These are phyloP conservation scores for Benincasa hispida DNA, from an alignment of 306 rosid species.

Conservation along the genomic window DNA sequence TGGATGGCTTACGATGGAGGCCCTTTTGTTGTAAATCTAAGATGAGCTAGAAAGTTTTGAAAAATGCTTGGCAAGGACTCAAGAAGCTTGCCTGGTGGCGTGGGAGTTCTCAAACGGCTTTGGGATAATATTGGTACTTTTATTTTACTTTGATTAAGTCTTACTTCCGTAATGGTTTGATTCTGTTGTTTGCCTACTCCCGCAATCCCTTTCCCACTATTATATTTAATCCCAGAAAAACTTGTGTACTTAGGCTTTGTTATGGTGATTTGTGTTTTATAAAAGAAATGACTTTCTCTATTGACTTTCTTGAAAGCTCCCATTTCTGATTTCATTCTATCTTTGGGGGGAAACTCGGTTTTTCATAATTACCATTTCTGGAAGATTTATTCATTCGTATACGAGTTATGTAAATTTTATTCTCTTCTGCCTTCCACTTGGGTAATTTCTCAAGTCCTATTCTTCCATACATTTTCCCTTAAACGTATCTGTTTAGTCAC, in stretches of 20 bases:
- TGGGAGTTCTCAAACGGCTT: slow-evolving; percentile 3
- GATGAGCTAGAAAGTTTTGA: slow-evolving; percentile 65
- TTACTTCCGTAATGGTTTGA: neutral
- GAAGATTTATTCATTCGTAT: too few species aligned
- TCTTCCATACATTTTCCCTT: neutral
- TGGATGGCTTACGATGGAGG: neutral
- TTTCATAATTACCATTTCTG: too few species aligned
- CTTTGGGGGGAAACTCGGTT: too few species aligned
- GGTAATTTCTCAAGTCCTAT: neutral
- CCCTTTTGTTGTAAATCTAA: neutral
- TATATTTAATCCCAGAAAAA: neutral
- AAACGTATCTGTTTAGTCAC: neutral
- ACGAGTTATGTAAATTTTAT: too few species aligned
- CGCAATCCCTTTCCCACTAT: neutral
- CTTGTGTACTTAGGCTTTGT: neutral
- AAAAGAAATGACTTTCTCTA: neutral
- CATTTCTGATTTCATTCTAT: too few species aligned
- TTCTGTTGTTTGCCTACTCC: neutral
- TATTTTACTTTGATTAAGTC: neutral
- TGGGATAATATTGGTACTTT: slow-evolving; percentile 3
- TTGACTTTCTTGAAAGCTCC: too few species aligned
- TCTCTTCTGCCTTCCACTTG: too few species aligned
- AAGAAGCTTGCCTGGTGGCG: slow-evolving; percentile 52
- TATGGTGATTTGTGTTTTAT: neutral
- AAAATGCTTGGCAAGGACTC: slow-evolving; percentile 61